Conservation (phyloP, 176 grass and related monocot species). For the Aegilops umbellulata region DNA sequence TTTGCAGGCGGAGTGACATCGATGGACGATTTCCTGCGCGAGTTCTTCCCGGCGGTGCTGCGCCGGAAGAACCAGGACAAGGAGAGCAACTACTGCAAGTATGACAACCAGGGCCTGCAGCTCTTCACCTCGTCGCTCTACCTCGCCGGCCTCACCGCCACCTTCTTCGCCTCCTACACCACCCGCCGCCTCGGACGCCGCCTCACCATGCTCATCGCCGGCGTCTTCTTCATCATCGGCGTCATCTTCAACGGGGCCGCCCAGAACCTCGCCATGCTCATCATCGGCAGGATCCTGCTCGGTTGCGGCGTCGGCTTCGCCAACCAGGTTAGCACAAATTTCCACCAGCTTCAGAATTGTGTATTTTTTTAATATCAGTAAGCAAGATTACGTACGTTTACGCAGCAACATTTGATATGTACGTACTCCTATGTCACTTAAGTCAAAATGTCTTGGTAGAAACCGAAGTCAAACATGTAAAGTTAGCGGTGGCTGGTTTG, state of each 20-base stretch:
- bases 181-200: slow-evolving; percentile 72
- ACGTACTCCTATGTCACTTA: not conserved
- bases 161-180: slow-evolving; percentile 91
- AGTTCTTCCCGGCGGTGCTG: slow-evolving; percentile 87
- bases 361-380: not conserved
- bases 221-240: slow-evolving; percentile 68
- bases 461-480: slow-evolving; percentile 28
- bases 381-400: not conserved
- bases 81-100: slow-evolving; percentile 99
- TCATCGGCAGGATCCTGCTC: slow-evolving; percentile 79
- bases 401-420: not conserved
- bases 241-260: slow-evolving; percentile 79
- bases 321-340: slow-evolving; percentile 56
- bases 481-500: slow-evolving; percentile 5
- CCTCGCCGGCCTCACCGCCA: slow-evolving; percentile 81
- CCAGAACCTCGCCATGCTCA: slow-evolving; percentile 79
- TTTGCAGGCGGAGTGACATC: not conserved
- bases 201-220: slow-evolving; percentile 93
- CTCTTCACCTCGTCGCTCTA: slow-evolving; percentile 92
- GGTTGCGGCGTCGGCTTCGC: slow-evolving; percentile 89
- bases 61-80: slow-evolving; percentile 56
- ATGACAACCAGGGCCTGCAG: slow-evolving; percentile 82
- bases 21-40: slow-evolving; percentile 1
- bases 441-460: slow-evolving; percentile 13
- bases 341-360: not conserved